phyloP scores from a whole-genome alignment of 2,329 filamentous ascomycete species.

The Cordyceps cicadae region DNA sequence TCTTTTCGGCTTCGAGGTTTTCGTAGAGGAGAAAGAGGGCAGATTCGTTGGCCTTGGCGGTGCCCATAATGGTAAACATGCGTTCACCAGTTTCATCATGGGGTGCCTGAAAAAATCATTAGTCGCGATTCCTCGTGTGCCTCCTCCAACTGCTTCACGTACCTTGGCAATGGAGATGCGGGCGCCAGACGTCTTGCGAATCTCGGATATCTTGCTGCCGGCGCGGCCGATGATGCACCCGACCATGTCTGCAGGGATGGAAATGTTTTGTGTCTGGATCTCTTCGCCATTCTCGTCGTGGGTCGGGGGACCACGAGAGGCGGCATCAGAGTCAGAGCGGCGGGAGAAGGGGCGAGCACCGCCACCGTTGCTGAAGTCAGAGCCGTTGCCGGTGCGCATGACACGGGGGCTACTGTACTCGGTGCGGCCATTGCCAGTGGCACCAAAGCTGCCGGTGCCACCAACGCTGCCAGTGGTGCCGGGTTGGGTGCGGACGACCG shows the following conservation, averaged over 20 bases:
- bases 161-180: constrained; percentile 93
- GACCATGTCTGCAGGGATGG: constrained; percentile 98
- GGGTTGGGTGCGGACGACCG: constrained; percentile 76
- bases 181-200: constrained; percentile 90
- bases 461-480: constrained; percentile 33
- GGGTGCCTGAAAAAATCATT: constrained; percentile 43
- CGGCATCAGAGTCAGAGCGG: constrained; percentile 76
- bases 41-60: constrained; percentile 86
- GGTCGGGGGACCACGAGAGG: constrained; percentile 70
- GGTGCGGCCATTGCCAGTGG: constrained; percentile 31
- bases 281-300: constrained; percentile 96
- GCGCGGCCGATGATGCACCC: constrained; percentile 96
- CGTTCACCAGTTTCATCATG: constrained; percentile 97
- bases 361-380: constrained; percentile 82
- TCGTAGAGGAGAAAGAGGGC: constrained; percentile 95
- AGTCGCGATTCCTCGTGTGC: not conserved
- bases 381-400: constrained; percentile 94
- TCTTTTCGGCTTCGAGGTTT: constrained; percentile 98
- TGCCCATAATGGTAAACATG: constrained; percentile 99
- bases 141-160: not conserved
- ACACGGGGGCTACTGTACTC: constrained; percentile 60
- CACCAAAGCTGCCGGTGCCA: constrained; percentile 37
- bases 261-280: constrained; percentile 98
- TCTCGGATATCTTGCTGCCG: constrained; percentile 97
- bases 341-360: constrained; percentile 58